Conservation (phyloP, 495 filamentous ascomycete genomes). For the Hamigera avellanea region DNA sequence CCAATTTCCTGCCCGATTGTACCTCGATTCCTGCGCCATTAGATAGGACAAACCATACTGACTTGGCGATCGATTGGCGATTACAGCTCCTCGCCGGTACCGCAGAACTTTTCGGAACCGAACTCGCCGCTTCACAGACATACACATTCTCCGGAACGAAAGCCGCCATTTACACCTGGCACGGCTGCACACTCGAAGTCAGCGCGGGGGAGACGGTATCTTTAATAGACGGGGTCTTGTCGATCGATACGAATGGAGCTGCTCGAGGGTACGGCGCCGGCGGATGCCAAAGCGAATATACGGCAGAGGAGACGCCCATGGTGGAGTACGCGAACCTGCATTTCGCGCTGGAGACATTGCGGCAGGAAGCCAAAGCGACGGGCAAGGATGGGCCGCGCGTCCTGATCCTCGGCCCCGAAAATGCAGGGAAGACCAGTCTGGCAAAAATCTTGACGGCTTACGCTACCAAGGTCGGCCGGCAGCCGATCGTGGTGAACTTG, state of each 20-base stretch:
- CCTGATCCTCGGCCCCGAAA: constrained; percentile 69
- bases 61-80: too few species aligned
- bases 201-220: constrained; percentile 36
- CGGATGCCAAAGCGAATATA: constrained; percentile 57
- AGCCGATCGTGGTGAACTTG: constrained; percentile 76
- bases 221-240: constrained; percentile 25
- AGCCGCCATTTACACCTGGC: constrained; percentile 81
- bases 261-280: constrained; percentile 29
- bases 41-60: too few species aligned
- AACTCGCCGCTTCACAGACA: constrained; percentile 66
- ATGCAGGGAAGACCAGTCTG: constrained; percentile 77
- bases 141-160: constrained; percentile 81
- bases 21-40: too few species aligned
- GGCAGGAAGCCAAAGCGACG: constrained; percentile 38
- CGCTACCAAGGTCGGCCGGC: constrained; percentile 61
- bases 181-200: constrained; percentile 77
- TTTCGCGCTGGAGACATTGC: constrained; percentile 62
- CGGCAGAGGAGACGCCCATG: constrained; percentile 78
- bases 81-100: constrained; percentile 60
- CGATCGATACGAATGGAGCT: constrained; percentile 6
- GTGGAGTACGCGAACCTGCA: constrained; percentile 75
- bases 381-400: constrained; percentile 64
- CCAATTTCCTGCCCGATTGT: too few species aligned
- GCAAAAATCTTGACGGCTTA: constrained; percentile 73
- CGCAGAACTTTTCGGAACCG: constrained; percentile 92